Evolutionary conservation across 176 grass and related monocot species (phyloP).

Genomic region (Bonia amplexicaulis): DNA sequence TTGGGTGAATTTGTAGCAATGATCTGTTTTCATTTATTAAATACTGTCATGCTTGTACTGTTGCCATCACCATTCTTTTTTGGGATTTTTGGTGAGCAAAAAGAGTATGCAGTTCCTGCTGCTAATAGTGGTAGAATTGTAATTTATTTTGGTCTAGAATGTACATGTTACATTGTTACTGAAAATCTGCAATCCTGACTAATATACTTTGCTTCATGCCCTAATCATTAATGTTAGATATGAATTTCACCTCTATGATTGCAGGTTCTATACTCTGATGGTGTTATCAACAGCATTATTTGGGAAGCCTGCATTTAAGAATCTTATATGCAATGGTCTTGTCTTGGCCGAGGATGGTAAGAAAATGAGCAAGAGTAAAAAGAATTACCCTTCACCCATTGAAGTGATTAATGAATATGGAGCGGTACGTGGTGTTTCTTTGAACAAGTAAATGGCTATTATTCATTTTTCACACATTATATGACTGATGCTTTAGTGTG

Average conservation of each 20-base stretch:
- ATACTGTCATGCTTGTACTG: not conserved
- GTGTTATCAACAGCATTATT: conserved; percentile 93
- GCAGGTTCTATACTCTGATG: conserved; percentile 99
- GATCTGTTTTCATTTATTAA: not conserved
- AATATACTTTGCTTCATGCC: not conserved
- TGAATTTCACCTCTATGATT: conserved; percentile 13
- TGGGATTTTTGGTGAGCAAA: not conserved
- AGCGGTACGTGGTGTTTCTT: conserved; percentile 63
- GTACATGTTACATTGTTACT: not conserved
- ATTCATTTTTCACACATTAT: not conserved
- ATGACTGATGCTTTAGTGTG: not conserved
- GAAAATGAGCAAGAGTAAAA: conserved; percentile 99
- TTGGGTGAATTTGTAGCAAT: not conserved
- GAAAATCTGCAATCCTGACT: not conserved
- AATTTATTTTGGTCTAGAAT: not conserved
- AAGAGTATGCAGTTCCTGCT: not conserved
- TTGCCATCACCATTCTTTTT: not conserved
- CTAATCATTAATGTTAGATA: conserved; percentile 11
- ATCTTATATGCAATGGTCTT: conserved; percentile 98
- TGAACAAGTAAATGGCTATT: conserved; percentile 4
- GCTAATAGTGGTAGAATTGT: not conserved
- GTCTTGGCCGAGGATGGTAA: conserved; percentile 97
- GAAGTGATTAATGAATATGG: conserved; percentile 87
- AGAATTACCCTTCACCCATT: conserved; percentile 82
- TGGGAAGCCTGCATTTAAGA: conserved; percentile 98